These are phyloP conservation scores for Backusella mclennaniae DNA, from an alignment of 192 early-diverging fungal genomes.

Conservation along the genomic window DNA sequence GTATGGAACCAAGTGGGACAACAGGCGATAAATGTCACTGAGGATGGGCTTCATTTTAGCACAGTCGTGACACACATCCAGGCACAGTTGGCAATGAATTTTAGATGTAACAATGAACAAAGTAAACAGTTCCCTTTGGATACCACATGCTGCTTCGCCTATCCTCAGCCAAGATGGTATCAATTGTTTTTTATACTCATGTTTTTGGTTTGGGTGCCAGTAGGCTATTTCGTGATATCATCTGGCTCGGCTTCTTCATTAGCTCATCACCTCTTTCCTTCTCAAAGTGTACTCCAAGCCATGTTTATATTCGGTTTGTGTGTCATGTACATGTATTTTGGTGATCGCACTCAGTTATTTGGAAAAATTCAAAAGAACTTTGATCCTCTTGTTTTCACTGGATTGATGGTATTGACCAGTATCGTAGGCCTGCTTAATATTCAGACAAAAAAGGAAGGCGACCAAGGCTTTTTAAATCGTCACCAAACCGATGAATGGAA, in stretches of 20 bases:
- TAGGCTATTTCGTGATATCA: slow-evolving; percentile 13
- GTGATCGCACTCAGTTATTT: slow-evolving; percentile 71
- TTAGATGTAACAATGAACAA: slow-evolving; percentile 52
- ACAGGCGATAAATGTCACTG: slow-evolving; percentile 38
- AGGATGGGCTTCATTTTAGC: slow-evolving; percentile 73
- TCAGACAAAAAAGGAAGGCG: slow-evolving; percentile 40
- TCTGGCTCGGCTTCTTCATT: not conserved
- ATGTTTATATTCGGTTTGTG: slow-evolving; percentile 50
- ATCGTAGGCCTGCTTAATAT: slow-evolving; percentile 45
- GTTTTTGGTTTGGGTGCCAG: slow-evolving; percentile 43
- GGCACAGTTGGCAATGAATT: slow-evolving; percentile 60
- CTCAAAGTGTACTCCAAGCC: slow-evolving; percentile 40
- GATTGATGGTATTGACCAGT: slow-evolving; percentile 41
- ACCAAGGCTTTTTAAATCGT: slow-evolving; percentile 65
- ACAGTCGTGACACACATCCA: slow-evolving; percentile 44
- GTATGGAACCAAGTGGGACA: slow-evolving; percentile 43
- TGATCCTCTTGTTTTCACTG: slow-evolving; percentile 42
- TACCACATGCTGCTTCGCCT: slow-evolving; percentile 61
- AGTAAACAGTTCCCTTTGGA: slow-evolving; percentile 45
- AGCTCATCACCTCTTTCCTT: slow-evolving; percentile 32
- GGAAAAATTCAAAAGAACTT: slow-evolving; percentile 70
- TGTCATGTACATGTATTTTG: slow-evolving; percentile 62
- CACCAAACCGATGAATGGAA: slow-evolving; percentile 87
- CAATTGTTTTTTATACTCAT: slow-evolving; percentile 38
- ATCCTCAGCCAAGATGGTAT: slow-evolving; percentile 45